Evolutionary conservation across 108 stramenopile species (phyloP), one percentile per base, ranked within the genome.

Genomic region (Schizochytrium sp.): DNA sequence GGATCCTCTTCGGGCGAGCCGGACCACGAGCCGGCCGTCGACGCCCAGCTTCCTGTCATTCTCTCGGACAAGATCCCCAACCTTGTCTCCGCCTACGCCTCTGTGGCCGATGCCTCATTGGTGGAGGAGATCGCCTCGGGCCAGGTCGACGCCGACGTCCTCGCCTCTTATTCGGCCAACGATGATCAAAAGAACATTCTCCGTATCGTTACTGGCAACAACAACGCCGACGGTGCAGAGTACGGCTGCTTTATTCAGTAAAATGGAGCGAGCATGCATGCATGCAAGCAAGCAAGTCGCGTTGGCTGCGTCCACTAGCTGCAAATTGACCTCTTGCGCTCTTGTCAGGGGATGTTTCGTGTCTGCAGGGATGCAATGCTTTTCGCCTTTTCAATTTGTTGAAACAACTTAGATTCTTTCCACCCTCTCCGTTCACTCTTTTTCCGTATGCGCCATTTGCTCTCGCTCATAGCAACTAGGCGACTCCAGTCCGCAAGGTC

Each of bases 221-320:
- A 23, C 23, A 83, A 83, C n/a, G 51, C 48, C 48, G 76, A 83
- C 28, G 76, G 76, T 16, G 76, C n/a, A 12, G 76, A 83, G 4
- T 83, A 83, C 76, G 76, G 76, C 45, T 83, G 76, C 76, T 12
- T 83, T 18, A 47, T 83, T 23, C 76, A 83, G 51, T 83, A 83
- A 23, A 57, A 8, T 16, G 55, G 34, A 34, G 34, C 34, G 34
- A 34, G 34, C 34, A 34, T 2, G 34, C 34, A 34, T 34, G 34
- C 34, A 0, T 0, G 34, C 34, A 34, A 34, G 34, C 34, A 34
- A 34, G 34, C 2, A 34, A 34, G 34, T 2, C 34, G 34, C 34
- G 34, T 34, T 34, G 34, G 34, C 34, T 34, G 34, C 34, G 34
- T 34, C 34, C 34, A 34, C 29, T 34, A 34, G 34, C 34, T 34